Conservation (phyloP, 768 basidiomycete species). For the Myochromella boudieri region DNA sequence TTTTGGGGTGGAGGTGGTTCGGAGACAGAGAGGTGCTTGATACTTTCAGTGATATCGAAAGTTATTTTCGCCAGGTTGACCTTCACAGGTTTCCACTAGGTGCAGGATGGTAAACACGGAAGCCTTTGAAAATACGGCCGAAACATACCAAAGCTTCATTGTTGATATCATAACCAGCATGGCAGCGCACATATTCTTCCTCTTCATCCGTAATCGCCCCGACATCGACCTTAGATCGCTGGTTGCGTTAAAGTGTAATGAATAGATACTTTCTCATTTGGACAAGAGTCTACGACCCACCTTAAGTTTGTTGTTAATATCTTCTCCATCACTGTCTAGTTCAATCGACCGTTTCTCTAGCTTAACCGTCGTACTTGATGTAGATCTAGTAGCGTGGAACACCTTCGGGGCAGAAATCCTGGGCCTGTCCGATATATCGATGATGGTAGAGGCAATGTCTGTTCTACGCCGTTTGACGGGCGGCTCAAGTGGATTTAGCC, state of each 20-base stretch:
- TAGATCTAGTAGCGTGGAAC: too few species aligned
- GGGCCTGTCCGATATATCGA: too few species aligned
- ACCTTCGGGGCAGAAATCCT: too few species aligned
- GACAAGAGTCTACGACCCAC: conserved; percentile 2
- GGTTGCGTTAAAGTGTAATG: not conserved
- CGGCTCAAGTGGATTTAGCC: not conserved
- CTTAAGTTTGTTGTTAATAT: conserved; percentile 11
- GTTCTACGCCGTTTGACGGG: not conserved
- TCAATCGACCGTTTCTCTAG: conserved; percentile 5
- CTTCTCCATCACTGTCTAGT: conserved; percentile 18
- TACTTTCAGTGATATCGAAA: conserved; percentile 8
- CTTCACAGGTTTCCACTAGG: conserved; percentile 20
- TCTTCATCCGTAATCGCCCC: conserved; percentile 13
- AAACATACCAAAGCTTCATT: conserved; percentile 23
- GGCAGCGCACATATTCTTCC: conserved; percentile 12
- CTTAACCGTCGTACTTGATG: too few species aligned
- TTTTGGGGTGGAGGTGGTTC: conserved; percentile 11
- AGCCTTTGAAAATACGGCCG: not conserved
- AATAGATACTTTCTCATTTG: not conserved
- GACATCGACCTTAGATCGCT: conserved; percentile 9
- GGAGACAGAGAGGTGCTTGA: conserved; percentile 10
- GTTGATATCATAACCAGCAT: conserved; percentile 25
- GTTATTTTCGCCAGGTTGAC: conserved; percentile 13
- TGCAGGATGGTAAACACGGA: not conserved
- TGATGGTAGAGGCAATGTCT: not conserved